Base-by-base conservation (phyloP, 139 green algal species). In the Penium margaritaceum region DNA sequence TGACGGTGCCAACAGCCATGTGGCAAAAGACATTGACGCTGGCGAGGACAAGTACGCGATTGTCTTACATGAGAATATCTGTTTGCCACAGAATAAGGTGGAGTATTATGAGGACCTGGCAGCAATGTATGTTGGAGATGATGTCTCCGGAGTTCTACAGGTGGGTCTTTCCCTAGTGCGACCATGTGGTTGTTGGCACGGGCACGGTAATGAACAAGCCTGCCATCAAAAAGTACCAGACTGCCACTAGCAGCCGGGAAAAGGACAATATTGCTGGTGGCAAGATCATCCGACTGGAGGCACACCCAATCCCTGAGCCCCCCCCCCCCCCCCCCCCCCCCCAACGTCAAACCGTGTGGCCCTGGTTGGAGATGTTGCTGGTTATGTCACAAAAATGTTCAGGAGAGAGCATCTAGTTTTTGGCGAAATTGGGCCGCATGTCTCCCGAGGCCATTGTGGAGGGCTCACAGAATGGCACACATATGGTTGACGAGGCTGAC, bases 161-260 rank as follows among this genome's bases (percentile, higher is more conserved):
- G 82, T 97, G 92, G 92, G 92, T 98, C 80, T 98, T 98, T 85
- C 93, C 93, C 78, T 98, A 98, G 89, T 98, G 97, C 79, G 94
- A 98, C 87, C 94, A 98, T 83, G 94, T 98, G 36, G 94, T 92
- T 38, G 94, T 98, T 1, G 94, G 94, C 77, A 98, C 94, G 2
- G 93, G 94, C 66, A 98, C 94, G 5, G 94, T 98, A 0, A 88
- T 98, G 72, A 98, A 98, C 90, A 98, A 98, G 90, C 95, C 90
- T 5, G 90, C 85, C 73, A 98, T 98, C 86, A 98, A 98, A 92
- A 87, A 96, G 86, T 98, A 98, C 86, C 94, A 98, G 89, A 91
- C 72, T 9, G 81, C 81, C 36, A 86, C 75, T 30, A 78, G 85
- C 9, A 83, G 85, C 53, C 76, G 79, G 24, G 83, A 78, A 24